Evolutionary conservation across 768 basidiomycete genomes (phyloP).

Genomic region (Calocera viscosa): DNA sequence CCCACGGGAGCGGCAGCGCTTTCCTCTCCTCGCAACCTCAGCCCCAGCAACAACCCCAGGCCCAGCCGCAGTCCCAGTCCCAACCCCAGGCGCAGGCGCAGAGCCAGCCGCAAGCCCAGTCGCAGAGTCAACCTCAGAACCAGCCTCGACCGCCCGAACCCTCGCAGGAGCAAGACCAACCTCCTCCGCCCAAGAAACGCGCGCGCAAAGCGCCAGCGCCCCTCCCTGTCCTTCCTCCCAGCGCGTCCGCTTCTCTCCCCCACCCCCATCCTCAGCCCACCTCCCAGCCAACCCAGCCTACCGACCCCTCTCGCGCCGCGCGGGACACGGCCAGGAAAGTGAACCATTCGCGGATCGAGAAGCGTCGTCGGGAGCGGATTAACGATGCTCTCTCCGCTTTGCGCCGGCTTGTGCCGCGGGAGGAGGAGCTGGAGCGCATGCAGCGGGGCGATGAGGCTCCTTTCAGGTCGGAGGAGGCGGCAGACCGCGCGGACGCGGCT

Average conservation of each 20-base stretch:
- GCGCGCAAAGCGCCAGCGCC: not conserved
- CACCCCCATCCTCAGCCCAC: too few species aligned
- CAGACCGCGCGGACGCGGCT: constrained; percentile 27
- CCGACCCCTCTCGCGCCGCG: constrained; percentile 49
- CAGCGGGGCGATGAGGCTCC: constrained; percentile 29
- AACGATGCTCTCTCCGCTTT: constrained; percentile 77
- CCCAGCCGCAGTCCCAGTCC: not conserved
- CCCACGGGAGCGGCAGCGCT: not conserved
- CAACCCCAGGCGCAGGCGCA: not conserved
- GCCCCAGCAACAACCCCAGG: not conserved
- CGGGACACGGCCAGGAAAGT: constrained; percentile 80
- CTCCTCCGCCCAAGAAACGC: not conserved
- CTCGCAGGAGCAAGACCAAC: not conserved
- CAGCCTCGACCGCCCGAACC: not conserved
- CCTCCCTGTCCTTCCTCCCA: too few species aligned
- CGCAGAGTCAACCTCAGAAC: not conserved
- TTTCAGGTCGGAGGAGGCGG: constrained; percentile 25
- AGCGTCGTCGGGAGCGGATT: constrained; percentile 86
- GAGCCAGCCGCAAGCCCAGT: not conserved
- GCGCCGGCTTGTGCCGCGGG: constrained; percentile 60
- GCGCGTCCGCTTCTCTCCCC: not conserved
- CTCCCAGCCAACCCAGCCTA: constrained; percentile 30
- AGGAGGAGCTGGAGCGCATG: constrained; percentile 27
- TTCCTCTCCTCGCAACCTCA: not conserved
- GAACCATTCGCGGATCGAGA: constrained; percentile 92